Evolutionary conservation across 495 filamentous ascomycete genomes (phyloP).

Genomic region (Neurospora sp.): DNA sequence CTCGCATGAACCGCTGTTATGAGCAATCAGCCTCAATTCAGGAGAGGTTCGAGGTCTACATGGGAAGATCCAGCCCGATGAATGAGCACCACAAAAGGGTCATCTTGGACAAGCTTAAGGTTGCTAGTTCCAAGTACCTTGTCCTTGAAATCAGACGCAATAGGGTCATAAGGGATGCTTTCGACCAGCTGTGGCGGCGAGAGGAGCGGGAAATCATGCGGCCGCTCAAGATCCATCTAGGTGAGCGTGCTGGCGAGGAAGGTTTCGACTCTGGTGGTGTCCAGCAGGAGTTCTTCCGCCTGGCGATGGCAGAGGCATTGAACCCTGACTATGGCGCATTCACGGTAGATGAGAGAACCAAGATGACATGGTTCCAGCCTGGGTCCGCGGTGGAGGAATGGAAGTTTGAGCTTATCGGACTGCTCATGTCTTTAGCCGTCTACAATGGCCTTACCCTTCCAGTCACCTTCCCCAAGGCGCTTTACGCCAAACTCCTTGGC

Average conservation of each 20-base stretch:
- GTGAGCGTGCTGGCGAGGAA: constrained; percentile 70
- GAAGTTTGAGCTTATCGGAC: constrained; percentile 81
- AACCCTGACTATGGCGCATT: constrained; percentile 68
- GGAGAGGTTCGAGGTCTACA: constrained; percentile 49
- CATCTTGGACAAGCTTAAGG: constrained; percentile 51
- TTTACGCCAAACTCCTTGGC: constrained; percentile 74
- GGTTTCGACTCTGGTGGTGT: constrained; percentile 91
- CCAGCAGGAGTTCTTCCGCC: constrained; percentile 87
- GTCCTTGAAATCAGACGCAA: constrained; percentile 66
- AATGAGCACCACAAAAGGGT: constrained; percentile 32
- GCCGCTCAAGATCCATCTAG: constrained; percentile 81
- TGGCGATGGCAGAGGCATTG: constrained; percentile 67
- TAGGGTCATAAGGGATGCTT: constrained; percentile 62
- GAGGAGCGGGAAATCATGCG: constrained; percentile 72
- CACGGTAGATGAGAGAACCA: constrained; percentile 59
- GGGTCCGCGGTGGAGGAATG: constrained; percentile 69
- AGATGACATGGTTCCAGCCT: constrained; percentile 80
- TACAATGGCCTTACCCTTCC: constrained; percentile 91
- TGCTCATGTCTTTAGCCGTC: constrained; percentile 82
- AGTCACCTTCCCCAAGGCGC: constrained; percentile 70
- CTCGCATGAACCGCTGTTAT: constrained; percentile 66
- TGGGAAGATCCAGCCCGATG: constrained; percentile 35
- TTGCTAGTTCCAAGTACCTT: constrained; percentile 59
- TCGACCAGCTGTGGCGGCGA: constrained; percentile 81
- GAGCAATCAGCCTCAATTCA: constrained; percentile 58